Base-by-base conservation (phyloP, 2,329 filamentous ascomycete genomes). In the Botrytis elliptica region DNA sequence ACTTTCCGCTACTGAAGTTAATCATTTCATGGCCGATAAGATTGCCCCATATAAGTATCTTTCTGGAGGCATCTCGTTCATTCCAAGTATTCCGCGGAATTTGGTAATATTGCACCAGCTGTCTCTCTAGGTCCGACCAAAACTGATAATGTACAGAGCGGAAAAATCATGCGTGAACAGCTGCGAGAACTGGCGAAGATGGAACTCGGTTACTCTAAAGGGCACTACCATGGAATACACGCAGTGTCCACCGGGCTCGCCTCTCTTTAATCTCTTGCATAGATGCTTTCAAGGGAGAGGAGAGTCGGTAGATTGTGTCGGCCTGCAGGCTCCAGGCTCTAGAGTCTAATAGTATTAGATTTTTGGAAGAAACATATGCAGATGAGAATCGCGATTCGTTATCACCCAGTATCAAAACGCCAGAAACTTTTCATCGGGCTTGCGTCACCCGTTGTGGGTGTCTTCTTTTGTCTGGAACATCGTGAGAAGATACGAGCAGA, bases 21-120 rank as follows among this genome's bases (percentile, higher is more conserved):
- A 46, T 20, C 42, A 65, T 12, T 46, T 65, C 42, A 65, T 46
- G 42, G 18, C 33, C 18, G 63, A 65, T 29, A 65, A 65, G 33
- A 29, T 65, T 10, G 63, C 63, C 10, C 63, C 42, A 16, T 65
- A 46, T 65, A 65, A 65, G 29, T 65, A 65, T 36, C 40, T 46
- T 33, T 65, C 62, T 3, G n/a, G 63, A 10, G 63, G 42, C 4
- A 46, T 65, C 63, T 65, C 63, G 33, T 65, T 65, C 63, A 46
- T 65, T 33, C 18, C 63, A 65, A 46, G n/a, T 29, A 65, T 65
- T 33, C 63, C 63, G 22, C 42, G 42, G 18, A 65, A 46, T 36
- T 46, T 29, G 20, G 63, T 65, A 33, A 46, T 46, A 65, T 42
- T 20, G 33, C 63, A 46, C n/a, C 2, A 40, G 18, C 36, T 5